These are phyloP conservation scores for Ananas comosus DNA, from an alignment of 176 grass and related monocot species.

Conservation along the genomic window DNA sequence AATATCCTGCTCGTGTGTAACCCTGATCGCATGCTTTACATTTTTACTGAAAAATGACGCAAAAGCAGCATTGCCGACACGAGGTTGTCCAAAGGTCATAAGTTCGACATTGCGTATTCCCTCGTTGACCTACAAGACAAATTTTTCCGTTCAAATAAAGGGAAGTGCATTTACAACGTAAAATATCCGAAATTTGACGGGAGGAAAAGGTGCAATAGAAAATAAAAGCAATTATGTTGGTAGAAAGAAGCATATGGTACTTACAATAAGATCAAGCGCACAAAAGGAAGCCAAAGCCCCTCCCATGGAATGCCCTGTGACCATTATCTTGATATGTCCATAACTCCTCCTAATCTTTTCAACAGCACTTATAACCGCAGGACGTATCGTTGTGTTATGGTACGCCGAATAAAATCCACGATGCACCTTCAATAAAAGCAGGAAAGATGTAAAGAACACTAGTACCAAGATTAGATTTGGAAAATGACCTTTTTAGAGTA, in stretches of 20 bases:
- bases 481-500: not conserved
- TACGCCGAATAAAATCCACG: constrained; percentile 78
- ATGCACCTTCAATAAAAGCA: constrained; percentile 38
- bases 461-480: not conserved
- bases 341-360: constrained; percentile 39
- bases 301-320: constrained; percentile 73
- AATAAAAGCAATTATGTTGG: too few relatives aligned
- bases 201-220: not conserved
- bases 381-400: constrained; percentile 53
- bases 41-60: constrained; percentile 41
- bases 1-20: constrained; percentile 48
- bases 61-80: constrained; percentile 61
- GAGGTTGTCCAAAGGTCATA: constrained; percentile 61
- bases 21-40: constrained; percentile 39
- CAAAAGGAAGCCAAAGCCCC: constrained; percentile 71
- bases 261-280: constrained; percentile 67
- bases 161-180: not conserved
- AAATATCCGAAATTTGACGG: not conserved
- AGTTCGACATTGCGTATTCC: constrained; percentile 35
- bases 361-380: constrained; percentile 40
- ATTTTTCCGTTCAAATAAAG: not conserved
- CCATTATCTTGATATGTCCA: constrained; percentile 52
- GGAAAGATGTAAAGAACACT: too few relatives aligned
- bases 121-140: constrained; percentile 35
- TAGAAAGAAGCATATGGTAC: constrained; percentile 7